A percentile compares a stretch with the other conserved stretches of the same genome.
Conservation (phyloP, 495 filamentous ascomycete genomes). For the Daldinia concentrica region DNA sequence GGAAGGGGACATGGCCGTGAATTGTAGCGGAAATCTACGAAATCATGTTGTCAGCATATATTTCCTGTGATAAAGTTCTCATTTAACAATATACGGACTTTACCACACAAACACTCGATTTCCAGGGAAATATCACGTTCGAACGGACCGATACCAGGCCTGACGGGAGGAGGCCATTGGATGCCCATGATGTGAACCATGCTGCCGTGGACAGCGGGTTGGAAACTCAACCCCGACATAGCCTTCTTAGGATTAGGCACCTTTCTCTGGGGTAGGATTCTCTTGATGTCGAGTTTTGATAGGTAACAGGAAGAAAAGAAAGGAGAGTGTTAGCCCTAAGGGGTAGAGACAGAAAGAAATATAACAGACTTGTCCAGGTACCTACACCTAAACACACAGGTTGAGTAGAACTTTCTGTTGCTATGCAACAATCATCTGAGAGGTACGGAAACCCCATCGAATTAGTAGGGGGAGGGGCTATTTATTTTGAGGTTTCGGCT, state of each 20-base stretch:
- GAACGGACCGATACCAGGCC: neutral
- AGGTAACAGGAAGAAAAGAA: neutral
- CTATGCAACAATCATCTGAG: neutral
- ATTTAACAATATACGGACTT: slow-evolving; percentile 14
- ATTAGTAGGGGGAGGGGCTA: neutral
- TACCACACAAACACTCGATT: slow-evolving; percentile 25
- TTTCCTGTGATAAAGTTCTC: neutral
- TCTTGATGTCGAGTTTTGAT: neutral
- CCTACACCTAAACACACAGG: neutral
- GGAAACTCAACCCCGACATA: neutral
- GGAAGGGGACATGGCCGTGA: neutral
- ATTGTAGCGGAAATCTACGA: slow-evolving; percentile 12
- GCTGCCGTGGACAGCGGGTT: neutral
- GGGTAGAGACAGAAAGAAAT: neutral
- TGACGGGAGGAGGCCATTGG: neutral
- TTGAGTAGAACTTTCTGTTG: neutral
- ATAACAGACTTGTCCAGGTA: neutral
- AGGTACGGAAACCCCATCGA: neutral
- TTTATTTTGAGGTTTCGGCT: neutral
- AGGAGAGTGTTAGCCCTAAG: neutral
- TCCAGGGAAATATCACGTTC: neutral
- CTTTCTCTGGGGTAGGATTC: neutral
- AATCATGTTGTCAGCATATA: slow-evolving; percentile 1
- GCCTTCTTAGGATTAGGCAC: neutral
- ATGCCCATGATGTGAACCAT: neutral